A percentile compares a stretch with the other conserved stretches of the same genome.
Evolutionary conservation across 148 eudicot species (phyloP).

Genomic region (Amaranthus cruentus): DNA sequence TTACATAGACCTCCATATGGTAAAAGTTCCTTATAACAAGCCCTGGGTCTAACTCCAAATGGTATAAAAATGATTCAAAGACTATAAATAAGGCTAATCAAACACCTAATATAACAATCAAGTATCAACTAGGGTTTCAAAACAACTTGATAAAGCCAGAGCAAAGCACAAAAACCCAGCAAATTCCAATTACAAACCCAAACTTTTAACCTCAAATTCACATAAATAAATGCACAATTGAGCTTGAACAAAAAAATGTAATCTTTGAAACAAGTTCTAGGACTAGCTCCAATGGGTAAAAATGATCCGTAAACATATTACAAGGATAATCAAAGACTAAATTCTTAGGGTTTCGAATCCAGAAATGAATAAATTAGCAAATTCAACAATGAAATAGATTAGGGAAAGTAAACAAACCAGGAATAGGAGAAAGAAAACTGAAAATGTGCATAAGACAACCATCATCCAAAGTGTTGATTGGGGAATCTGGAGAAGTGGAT

Average conservation of each 20-base stretch:
- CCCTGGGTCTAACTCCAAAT: too few species aligned
- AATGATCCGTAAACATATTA: neutral
- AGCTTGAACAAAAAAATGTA: too few species aligned
- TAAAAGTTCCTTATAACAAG: too few species aligned
- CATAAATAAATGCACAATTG: neutral
- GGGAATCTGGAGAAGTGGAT: slow-evolving; percentile 12
- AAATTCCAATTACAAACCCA: neutral
- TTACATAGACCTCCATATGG: slow-evolving; percentile 67
- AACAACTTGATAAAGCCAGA: neutral
- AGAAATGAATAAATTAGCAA: neutral
- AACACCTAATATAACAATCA: too few species aligned
- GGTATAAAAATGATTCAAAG: too few species aligned
- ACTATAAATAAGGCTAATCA: too few species aligned
- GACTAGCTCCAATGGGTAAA: too few species aligned
- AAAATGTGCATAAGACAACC: slow-evolving; percentile 96
- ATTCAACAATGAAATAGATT: neutral
- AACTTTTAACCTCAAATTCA: neutral
- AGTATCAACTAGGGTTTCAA: too few species aligned
- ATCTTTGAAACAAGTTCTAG: too few species aligned
- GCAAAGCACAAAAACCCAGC: neutral
- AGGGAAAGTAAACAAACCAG: slow-evolving; percentile 46
- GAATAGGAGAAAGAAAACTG: slow-evolving; percentile 89
- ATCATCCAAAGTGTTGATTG: slow-evolving; percentile 71
- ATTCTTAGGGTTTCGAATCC: neutral
- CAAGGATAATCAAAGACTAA: neutral